Evolutionary conservation across 2,329 filamentous ascomycete genomes (phyloP).

Genomic region (Eutypa lata): DNA sequence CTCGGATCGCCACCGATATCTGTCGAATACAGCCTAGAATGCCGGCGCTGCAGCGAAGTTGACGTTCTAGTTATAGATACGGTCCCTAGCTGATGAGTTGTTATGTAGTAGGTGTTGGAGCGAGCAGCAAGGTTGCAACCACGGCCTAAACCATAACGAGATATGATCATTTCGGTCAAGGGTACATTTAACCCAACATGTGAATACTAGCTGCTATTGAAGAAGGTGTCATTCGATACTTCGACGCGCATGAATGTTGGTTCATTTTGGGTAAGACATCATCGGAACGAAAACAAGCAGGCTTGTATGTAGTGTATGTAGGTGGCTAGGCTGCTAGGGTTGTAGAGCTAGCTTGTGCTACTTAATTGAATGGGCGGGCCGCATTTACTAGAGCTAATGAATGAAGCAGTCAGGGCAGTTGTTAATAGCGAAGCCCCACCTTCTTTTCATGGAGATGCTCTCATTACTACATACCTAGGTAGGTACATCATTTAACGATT

Average conservation of each 20-base stretch:
- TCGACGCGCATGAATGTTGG: not conserved
- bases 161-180: not conserved
- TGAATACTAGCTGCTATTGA: not conserved
- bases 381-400: no score
- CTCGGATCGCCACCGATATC: constrained; percentile 33
- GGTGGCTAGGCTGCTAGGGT: no score
- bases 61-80: not conserved
- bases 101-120: not conserved
- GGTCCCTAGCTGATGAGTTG: not conserved
- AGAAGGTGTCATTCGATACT: not conserved
- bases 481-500: no score
- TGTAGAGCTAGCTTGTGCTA: no score
- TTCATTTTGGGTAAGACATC: not conserved
- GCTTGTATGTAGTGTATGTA: not conserved
- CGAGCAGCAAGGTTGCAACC: not conserved
- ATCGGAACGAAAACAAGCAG: not conserved
- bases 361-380: no score
- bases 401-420: no score
- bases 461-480: no score
- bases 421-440: no score
- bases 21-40: constrained; percentile 10
- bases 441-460: no score
- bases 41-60: not conserved
- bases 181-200: not conserved
- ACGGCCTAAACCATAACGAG: not conserved